Evolutionary conservation across 202 grass and related monocot species (phyloP), one percentile per base, ranked within the genome.

Genomic region (Musa balbisiana): DNA sequence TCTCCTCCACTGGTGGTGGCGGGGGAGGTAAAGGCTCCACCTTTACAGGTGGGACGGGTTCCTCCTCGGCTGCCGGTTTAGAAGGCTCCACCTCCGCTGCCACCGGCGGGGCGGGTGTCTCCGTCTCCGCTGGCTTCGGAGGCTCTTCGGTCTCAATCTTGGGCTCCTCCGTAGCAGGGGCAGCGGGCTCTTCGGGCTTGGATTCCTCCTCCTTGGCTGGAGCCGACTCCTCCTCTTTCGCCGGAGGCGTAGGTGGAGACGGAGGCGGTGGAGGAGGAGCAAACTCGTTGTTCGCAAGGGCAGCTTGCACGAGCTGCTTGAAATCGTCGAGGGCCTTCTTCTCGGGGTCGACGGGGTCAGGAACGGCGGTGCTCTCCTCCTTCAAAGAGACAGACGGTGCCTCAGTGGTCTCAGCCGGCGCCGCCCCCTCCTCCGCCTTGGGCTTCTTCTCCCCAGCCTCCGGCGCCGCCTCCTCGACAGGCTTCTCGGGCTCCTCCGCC

Each of bases 241-340:
- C 65, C 80, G 53, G 49, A 20, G 79, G 55, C 14, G 62, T 23
- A n/a, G 80, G 79, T 20, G 77, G 83, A 19, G 84, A 83, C 0
- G 79, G 65, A 1, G 80, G 29, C 11, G 90, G 88, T 0, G 93
- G 88, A 9, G 88, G 88, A 60, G 86, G 85, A 51, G 84, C 86
- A 84, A 98, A 93, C 72, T 98, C 94, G 27, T 80, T 83, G 71
- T 89, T 86, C 69, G 87, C 84, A 25, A 98, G 80, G 64, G 90
- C 88, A 16, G 90, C 81, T 12, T 21, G 66, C 66, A 98, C 86
- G 43, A 98, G 74, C 64, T 91, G 76, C 83, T 91, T 98, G 60
- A 98, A 82, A 73, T 98, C 94, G 21, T 93, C 94, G 12, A 98
- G 90, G 73, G 88, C 94, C 53, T 91, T 93, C 88, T 92, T 89